These are phyloP conservation scores for Cephalotrichum gorgonifer DNA, from an alignment of 2,329 filamentous ascomycete species.

Conservation along the genomic window DNA sequence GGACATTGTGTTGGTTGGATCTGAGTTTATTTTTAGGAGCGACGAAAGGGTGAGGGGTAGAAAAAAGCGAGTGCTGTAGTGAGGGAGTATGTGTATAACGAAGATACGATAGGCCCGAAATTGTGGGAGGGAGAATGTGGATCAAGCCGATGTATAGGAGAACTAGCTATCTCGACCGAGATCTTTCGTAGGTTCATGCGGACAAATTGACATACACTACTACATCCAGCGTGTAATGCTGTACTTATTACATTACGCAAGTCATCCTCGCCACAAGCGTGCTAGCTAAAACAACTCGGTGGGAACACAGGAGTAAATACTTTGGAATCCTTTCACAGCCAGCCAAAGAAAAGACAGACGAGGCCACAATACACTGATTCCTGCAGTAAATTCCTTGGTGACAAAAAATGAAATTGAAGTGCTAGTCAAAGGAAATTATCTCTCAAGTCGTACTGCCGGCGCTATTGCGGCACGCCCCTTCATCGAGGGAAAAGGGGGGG, in stretches of 20 bases:
- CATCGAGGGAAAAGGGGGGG: not conserved
- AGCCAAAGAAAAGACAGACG: not conserved
- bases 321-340: not conserved
- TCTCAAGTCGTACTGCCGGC: not conserved
- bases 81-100: not conserved
- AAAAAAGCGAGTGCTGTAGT: not conserved
- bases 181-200: too few species aligned
- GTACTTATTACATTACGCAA: not conserved
- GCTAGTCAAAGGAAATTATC: not conserved
- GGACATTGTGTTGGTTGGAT: not conserved
- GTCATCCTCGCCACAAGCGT: not conserved
- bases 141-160: too few species aligned
- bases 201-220: too few species aligned
- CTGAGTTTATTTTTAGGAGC: not conserved
- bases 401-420: not conserved
- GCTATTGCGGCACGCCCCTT: not conserved
- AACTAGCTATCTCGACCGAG: too few species aligned
- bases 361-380: not conserved
- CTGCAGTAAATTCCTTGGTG: not conserved
- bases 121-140: too few species aligned
- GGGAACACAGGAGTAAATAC: conserved; percentile 4
- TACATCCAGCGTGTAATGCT: too few species aligned
- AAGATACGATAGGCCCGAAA: too few species aligned
- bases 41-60: not conserved
- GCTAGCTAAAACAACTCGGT: not conserved